Percentiles rank a stretch among this genome's conserved stretches.
Conservation (phyloP, 1,139 yeast species). For the Magnusiomyces sp. region DNA sequence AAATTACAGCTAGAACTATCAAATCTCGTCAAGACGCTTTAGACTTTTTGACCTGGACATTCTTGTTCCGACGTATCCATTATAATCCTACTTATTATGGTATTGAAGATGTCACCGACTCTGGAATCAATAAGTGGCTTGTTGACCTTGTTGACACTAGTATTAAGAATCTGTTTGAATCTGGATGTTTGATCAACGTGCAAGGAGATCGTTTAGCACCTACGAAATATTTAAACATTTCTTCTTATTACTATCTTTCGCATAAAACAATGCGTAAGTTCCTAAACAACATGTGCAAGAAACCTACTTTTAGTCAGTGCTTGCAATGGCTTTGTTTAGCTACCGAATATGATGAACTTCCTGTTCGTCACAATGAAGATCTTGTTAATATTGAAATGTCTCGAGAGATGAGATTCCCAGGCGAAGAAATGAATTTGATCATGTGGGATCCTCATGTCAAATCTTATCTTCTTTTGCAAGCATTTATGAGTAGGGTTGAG, state of each 20-base stretch:
- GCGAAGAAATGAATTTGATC: conserved; percentile 42
- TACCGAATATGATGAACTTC: conserved; percentile 82
- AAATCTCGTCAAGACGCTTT: conserved; percentile 76
- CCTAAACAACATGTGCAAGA: conserved; percentile 42
- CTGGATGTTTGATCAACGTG: conserved; percentile 55
- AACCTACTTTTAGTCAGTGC: conserved; percentile 59
- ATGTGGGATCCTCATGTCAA: conserved; percentile 97
- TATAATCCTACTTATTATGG: conserved; percentile 95
- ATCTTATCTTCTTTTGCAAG: conserved; percentile 77
- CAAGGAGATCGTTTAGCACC: conserved; percentile 46
- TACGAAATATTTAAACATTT: conserved; percentile 76
- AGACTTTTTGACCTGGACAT: conserved; percentile 93
- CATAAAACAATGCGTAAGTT: conserved; percentile 78
- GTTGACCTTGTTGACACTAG: conserved; percentile 66
- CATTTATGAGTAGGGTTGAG: conserved; percentile 73
- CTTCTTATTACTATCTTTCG: conserved; percentile 88
- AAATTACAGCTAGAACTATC: conserved; percentile 82
- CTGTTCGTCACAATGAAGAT: conserved; percentile 94
- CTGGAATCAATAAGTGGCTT: conserved; percentile 50
- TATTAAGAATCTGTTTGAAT: conserved; percentile 56
- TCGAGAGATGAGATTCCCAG: conserved; percentile 67
- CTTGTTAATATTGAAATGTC: conserved; percentile 87
- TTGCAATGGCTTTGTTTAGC: conserved; percentile 70
- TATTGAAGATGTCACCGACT: conserved; percentile 58
- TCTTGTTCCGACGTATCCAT: conserved; percentile 84